These are phyloP conservation scores for Candida namnaoensis DNA, from an alignment of 805 yeast genomes.

Conservation along the genomic window DNA sequence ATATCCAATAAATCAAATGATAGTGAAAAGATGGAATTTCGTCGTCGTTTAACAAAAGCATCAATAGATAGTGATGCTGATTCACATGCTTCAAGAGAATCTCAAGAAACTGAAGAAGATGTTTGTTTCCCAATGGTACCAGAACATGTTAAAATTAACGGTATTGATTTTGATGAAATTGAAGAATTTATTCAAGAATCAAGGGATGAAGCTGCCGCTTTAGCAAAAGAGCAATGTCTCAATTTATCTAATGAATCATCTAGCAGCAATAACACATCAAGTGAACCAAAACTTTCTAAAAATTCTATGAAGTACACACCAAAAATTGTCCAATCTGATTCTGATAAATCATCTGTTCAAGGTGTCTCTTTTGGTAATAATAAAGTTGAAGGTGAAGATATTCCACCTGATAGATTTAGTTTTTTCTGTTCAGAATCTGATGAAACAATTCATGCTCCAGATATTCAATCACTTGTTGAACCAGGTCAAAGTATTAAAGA, in stretches of 20 bases:
- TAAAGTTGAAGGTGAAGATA: slow-evolving; percentile 25
- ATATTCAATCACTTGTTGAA: slow-evolving; percentile 66
- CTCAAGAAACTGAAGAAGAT: slow-evolving; percentile 94
- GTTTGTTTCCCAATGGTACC: slow-evolving; percentile 93
- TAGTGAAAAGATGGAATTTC: slow-evolving; percentile 5
- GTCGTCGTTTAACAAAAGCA: slow-evolving; percentile 23
- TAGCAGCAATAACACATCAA: slow-evolving; percentile 6
- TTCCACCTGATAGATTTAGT: slow-evolving; percentile 70
- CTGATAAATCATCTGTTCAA: slow-evolving; percentile 1
- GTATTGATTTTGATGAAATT: slow-evolving; percentile 86
- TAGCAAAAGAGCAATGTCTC: slow-evolving; percentile 12
- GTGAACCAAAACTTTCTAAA: background rate
- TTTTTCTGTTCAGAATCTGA: slow-evolving; percentile 77
- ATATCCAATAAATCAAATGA: slow-evolving; percentile 9
- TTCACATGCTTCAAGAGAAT: slow-evolving; percentile 66
- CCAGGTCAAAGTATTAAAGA: slow-evolving; percentile 57
- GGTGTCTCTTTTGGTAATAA: slow-evolving; percentile 33
- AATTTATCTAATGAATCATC: slow-evolving; percentile 11
- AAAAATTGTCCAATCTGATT: background rate
- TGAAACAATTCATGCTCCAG: slow-evolving; percentile 86
- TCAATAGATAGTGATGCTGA: slow-evolving; percentile 53
- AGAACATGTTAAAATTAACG: slow-evolving; percentile 53
- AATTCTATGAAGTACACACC: background rate
- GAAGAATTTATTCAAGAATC: slow-evolving; percentile 70
- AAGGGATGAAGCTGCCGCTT: slow-evolving; percentile 34